A percentile compares a stretch with the other conserved stretches of the same genome.
Evolutionary conservation across 805 yeast species (phyloP).

Genomic region (Nakazawaea wyomingensis): DNA sequence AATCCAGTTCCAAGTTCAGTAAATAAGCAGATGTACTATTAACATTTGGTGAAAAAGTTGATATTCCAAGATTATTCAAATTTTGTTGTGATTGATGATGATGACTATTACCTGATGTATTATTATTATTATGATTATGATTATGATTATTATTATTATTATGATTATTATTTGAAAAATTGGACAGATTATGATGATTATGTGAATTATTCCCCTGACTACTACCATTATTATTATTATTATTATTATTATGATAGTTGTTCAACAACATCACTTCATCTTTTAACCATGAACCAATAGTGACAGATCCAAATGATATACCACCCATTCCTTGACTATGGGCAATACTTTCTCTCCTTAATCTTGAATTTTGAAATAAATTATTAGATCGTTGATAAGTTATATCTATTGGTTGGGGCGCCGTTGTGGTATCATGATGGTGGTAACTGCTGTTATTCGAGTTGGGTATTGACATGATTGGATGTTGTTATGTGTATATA

Average conservation of each 20-base stretch:
- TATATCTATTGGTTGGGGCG: slow-evolving; percentile 33
- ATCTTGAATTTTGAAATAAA: slow-evolving; percentile 39
- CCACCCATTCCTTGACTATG: slow-evolving; percentile 99
- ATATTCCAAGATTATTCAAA: slow-evolving; percentile 2
- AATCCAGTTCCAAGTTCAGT: slow-evolving; percentile 91
- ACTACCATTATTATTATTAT: slow-evolving; percentile 2
- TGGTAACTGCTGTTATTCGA: slow-evolving; percentile 9
- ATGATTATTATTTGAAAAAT: slow-evolving; percentile 13
- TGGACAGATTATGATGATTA: neutral
- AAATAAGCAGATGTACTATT: slow-evolving; percentile 56
- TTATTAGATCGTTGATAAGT: slow-evolving; percentile 30
- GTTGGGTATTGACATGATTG: slow-evolving; percentile 26
- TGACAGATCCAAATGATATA: slow-evolving; percentile 92
- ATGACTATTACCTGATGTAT: too few species aligned
- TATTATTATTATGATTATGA: too few species aligned
- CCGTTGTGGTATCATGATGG: slow-evolving; percentile 17
- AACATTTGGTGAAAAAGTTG: neutral
- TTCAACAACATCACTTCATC: slow-evolving; percentile 76
- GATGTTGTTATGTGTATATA: too few species aligned
- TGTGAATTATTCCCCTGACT: too few species aligned
- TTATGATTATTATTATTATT: slow-evolving; percentile 10
- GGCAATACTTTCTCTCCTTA: slow-evolving; percentile 87
- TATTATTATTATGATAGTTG: slow-evolving; percentile 12
- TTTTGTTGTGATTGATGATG: slow-evolving; percentile 17
- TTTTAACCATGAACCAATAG: slow-evolving; percentile 92